A percentile compares a stretch with the other conserved stretches of the same genome.
These are phyloP conservation scores for Elsinoe necatrix DNA, from an alignment of 2,329 filamentous ascomycete genomes.

Conservation along the genomic window DNA sequence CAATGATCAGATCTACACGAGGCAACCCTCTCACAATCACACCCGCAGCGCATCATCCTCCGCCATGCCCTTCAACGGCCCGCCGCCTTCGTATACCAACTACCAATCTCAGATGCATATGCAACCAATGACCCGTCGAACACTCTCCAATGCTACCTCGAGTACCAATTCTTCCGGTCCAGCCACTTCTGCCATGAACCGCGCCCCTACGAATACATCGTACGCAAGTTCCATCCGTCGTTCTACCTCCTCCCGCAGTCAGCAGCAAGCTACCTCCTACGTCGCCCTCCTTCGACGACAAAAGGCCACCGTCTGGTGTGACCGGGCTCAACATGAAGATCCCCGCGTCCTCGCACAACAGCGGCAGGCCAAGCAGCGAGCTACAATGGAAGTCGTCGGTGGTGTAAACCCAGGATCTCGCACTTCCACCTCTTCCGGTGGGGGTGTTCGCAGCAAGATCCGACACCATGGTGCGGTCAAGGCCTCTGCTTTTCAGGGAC, in stretches of 20 bases:
- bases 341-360: conserved; percentile 74
- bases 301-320: conserved; percentile 98
- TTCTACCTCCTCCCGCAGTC: conserved; percentile 66
- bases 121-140: conserved; percentile 39
- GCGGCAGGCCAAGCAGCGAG: conserved; percentile 76
- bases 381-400: conserved; percentile 72
- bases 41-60: conserved; percentile 36
- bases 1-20: conserved; percentile 13
- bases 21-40: conserved; percentile 32
- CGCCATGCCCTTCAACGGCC: conserved; percentile 26
- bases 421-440: conserved; percentile 28
- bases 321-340: conserved; percentile 86
- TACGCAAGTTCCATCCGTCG: conserved; percentile 48
- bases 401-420: conserved; percentile 35
- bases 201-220: conserved; percentile 40
- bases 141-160: conserved; percentile 59
- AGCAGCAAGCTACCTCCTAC: conserved; percentile 58
- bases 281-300: conserved; percentile 94
- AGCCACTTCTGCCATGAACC: conserved; percentile 30
- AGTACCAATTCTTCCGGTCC: conserved; percentile 54
- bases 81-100: conserved; percentile 18
- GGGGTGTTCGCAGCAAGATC: conserved; percentile 70
- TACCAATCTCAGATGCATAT: conserved; percentile 14
- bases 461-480: conserved; percentile 76
- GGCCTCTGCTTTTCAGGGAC: conserved; percentile 56